phyloP scores from a whole-genome alignment of 768 basidiomycete species.

The Leccinum boreale region DNA sequence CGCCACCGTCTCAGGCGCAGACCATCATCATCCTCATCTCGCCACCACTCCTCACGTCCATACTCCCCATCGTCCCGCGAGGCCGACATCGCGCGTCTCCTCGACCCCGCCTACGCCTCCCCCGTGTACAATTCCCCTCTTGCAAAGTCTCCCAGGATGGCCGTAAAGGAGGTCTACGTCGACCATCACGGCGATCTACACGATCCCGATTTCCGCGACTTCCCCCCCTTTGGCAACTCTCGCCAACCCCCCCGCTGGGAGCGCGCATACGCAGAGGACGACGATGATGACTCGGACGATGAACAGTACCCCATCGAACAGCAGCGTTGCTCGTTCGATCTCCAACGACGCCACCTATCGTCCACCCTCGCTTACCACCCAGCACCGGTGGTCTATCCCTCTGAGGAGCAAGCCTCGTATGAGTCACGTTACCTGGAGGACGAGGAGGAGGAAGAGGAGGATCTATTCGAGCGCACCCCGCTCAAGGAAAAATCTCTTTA shows the following conservation, averaged over 20 bases:
- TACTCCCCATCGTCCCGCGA: slow-evolving; percentile 39
- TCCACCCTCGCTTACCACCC: slow-evolving; percentile 21
- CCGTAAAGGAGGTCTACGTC: slow-evolving; percentile 43
- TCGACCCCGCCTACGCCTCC: slow-evolving; percentile 59
- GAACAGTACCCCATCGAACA: slow-evolving; percentile 23
- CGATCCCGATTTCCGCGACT: slow-evolving; percentile 67
- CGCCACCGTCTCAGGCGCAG: slow-evolving; percentile 25
- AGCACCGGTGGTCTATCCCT: slow-evolving; percentile 22
- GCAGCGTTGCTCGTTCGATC: slow-evolving; percentile 17
- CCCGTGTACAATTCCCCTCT: slow-evolving; percentile 28
- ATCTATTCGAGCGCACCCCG: slow-evolving; percentile 16
- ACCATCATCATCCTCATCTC: slow-evolving; percentile 29
- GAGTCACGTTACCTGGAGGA: slow-evolving; percentile 27
- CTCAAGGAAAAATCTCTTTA: slow-evolving; percentile 27
- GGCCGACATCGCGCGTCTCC: slow-evolving; percentile 58
- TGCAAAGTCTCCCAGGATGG: slow-evolving; percentile 11
- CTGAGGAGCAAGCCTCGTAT: slow-evolving; percentile 30
- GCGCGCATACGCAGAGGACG: slow-evolving; percentile 26
- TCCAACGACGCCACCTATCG: slow-evolving; percentile 22
- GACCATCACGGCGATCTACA: slow-evolving; percentile 62
- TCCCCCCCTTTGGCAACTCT: slow-evolving; percentile 39
- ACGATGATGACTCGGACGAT: slow-evolving; percentile 29
- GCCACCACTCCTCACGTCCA: slow-evolving; percentile 19
- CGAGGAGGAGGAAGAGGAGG: slow-evolving; percentile 26
- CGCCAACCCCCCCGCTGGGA: slow-evolving; percentile 36